These are phyloP conservation scores for Climacium dendroides DNA, from an alignment of 225 moss, liverwort and hornwort species.

Conservation along the genomic window DNA sequence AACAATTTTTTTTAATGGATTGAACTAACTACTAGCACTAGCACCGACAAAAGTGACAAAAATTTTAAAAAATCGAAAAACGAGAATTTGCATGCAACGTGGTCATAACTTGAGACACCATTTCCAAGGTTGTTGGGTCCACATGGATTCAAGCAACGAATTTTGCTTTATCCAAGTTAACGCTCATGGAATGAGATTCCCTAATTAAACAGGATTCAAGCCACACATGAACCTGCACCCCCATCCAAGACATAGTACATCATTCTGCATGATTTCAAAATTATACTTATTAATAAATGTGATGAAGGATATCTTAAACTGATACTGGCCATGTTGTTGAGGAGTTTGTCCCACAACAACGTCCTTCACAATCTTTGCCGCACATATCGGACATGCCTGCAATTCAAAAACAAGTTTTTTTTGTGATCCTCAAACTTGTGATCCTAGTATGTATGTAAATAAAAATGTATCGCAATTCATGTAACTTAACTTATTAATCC, in stretches of 20 bases:
- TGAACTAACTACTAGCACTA: too few species aligned
- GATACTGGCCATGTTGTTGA: slow-evolving; percentile 21
- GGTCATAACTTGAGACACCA: not conserved
- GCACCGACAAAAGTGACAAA: too few species aligned
- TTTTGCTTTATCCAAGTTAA: not conserved
- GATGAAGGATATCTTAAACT: slow-evolving; percentile 41
- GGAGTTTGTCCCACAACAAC: not conserved
- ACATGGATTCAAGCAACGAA: not conserved
- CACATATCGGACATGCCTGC: slow-evolving; percentile 34
- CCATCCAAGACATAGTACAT: not conserved
- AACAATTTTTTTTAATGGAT: not conserved
- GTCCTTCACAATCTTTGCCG: slow-evolving; percentile 17
- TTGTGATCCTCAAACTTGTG: too few species aligned
- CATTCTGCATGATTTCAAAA: not conserved
- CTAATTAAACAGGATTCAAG: not conserved
- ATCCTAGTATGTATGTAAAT: too few species aligned
- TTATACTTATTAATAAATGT: too few species aligned
- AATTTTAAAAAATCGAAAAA: too few species aligned
- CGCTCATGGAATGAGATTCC: not conserved
- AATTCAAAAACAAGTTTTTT: too few species aligned
- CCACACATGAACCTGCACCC: not conserved
- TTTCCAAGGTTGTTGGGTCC: not conserved
- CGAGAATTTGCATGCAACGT: not conserved
- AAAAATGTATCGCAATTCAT: too few species aligned
- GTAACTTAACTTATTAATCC: too few species aligned